Base-by-base conservation (phyloP, 768 basidiomycete genomes). In the Pleurotus djamor region DNA sequence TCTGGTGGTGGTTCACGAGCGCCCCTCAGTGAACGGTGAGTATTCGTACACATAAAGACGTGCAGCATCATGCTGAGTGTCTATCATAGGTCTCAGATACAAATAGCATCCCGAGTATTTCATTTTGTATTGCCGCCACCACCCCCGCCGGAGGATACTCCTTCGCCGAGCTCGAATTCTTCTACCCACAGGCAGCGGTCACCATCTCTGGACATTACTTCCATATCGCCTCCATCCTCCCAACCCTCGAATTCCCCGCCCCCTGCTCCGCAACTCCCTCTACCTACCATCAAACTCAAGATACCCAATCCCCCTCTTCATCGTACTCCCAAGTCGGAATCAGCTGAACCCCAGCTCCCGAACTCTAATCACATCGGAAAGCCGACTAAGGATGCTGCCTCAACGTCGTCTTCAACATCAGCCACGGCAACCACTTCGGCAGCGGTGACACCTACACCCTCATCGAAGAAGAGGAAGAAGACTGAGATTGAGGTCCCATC, bases 101-200 rank as follows among this genome's bases (percentile, higher is more conserved):
- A 98, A 78, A 98, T 99, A 68, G 93, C 96, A 17, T 95, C 96
- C 33, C 89, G 96, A 60, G 94, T 93, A 28, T 99, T 99, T 74
- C 89, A 94, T 71, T 99, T 99, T 68, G 87, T 98, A 58, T 87
- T 99, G 12, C 97, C 97, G 36, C 95, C 95, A 1, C 87, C 91
- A 0, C 83, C 87, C 37, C 83, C 84, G 5, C 88, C 89, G 44
- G 90, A 92, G 68, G 88, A 92, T 68, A 87, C 89, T 6, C 89
- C 89, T 6, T 90, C 91, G 4, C 91, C 89, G 1, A 91, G 88
- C 59, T 91, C 91, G 0, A 82, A 83, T 60, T 86, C 86, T 5
- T 92, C 90, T 33, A 74, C 76, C n/a, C 79, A 83, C 59, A 79
- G 84, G 38, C 82, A 78, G 16, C 87, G 91, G 57, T 94, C 91